Evolutionary conservation across 2,329 filamentous ascomycete genomes (phyloP).

Genomic region (Eutypella sp.): DNA sequence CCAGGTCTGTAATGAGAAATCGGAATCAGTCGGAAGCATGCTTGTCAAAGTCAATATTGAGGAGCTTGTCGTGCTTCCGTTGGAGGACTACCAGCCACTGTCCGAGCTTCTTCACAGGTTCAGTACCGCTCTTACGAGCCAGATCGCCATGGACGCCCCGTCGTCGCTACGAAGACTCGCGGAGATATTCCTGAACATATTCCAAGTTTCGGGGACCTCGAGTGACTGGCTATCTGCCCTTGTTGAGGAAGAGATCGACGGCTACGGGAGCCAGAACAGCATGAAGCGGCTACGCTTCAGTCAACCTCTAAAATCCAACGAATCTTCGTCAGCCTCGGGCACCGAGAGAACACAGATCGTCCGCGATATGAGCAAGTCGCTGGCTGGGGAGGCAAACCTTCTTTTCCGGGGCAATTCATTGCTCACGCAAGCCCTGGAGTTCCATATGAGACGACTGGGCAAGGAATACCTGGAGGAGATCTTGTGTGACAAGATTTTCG

Average conservation of each 20-base stretch:
- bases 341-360: constrained; percentile 68
- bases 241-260: constrained; percentile 96
- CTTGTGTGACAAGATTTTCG: constrained; percentile 75
- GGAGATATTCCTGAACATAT: constrained; percentile 88
- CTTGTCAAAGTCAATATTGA: constrained; percentile 79
- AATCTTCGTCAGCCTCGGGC: constrained; percentile 56
- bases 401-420: constrained; percentile 94
- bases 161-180: constrained; percentile 74
- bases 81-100: constrained; percentile 77
- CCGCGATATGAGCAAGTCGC: constrained; percentile 71
- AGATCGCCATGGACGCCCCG: constrained; percentile 76
- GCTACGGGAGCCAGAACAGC: constrained; percentile 75
- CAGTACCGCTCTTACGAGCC: constrained; percentile 73
- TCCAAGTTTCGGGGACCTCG: constrained; percentile 81
- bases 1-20: constrained; percentile 70
- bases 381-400: constrained; percentile 85
- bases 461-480: constrained; percentile 89
- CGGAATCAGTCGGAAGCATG: constrained; percentile 76
- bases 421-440: constrained; percentile 86
- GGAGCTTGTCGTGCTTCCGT: constrained; percentile 83
- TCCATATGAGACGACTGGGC: constrained; percentile 90
- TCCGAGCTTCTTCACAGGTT: constrained; percentile 83
- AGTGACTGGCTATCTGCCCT: constrained; percentile 88
- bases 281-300: constrained; percentile 70
- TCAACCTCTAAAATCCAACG: constrained; percentile 64